These are phyloP conservation scores for Chytriomyces sp. DNA, from an alignment of 192 early-diverging fungal genomes.

Conservation along the genomic window DNA sequence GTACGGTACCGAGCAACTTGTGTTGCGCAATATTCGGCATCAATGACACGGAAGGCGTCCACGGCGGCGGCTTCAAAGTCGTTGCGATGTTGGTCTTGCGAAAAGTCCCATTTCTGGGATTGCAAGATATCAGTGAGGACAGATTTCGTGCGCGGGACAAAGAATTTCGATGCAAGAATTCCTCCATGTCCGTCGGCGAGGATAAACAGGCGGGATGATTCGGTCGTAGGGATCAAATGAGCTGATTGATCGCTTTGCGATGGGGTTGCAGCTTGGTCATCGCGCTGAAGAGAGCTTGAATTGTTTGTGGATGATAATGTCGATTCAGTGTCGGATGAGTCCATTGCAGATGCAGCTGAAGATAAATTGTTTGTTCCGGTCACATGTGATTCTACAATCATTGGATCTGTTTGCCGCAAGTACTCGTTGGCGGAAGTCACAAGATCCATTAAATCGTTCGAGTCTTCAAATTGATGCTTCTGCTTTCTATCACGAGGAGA, in stretches of 20 bases:
- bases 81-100: slow-evolving; percentile 27
- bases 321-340: slow-evolving; percentile 28
- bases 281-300: background rate
- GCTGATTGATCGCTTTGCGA: background rate
- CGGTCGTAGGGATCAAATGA: slow-evolving; percentile 8
- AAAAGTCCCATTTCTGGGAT: slow-evolving; percentile 52
- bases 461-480: background rate
- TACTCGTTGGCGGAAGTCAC: background rate
- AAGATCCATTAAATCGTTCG: slow-evolving; percentile 22
- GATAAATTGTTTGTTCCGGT: background rate
- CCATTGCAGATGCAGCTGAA: background rate
- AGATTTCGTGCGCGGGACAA: slow-evolving; percentile 43
- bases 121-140: slow-evolving; percentile 41
- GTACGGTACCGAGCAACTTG: slow-evolving; percentile 46
- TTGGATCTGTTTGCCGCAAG: background rate
- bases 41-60: slow-evolving; percentile 50
- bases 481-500: background rate
- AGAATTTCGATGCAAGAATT: slow-evolving; percentile 49
- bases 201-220: slow-evolving; percentile 45
- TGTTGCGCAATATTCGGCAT: slow-evolving; percentile 60
- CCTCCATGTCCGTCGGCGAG: slow-evolving; percentile 70
- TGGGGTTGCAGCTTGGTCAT: background rate
- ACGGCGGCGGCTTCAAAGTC: slow-evolving; percentile 41
- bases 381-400: background rate
- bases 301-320: slow-evolving; percentile 30